Conservation (phyloP, 2,329 filamentous ascomycete genomes). For the Byssoonygena ceratinophila region DNA sequence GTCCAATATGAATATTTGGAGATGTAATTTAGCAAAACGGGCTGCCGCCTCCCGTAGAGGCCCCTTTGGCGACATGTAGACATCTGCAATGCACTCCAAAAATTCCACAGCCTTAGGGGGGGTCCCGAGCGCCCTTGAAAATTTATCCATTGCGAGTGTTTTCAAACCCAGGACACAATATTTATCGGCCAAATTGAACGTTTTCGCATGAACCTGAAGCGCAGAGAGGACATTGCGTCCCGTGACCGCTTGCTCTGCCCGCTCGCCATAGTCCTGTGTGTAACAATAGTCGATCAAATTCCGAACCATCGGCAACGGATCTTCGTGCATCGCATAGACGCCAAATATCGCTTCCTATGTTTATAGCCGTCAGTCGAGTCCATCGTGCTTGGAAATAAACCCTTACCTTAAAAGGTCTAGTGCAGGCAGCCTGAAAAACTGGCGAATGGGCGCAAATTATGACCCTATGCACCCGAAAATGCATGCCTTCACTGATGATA, state of each 20-base stretch:
- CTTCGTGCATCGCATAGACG: not conserved
- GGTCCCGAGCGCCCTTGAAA: not conserved
- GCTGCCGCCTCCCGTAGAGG: not conserved
- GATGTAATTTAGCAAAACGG: not conserved
- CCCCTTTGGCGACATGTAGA: not conserved
- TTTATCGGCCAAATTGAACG: not conserved
- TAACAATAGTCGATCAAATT: not conserved
- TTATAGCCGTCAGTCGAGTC: not conserved
- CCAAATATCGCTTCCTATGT: not conserved
- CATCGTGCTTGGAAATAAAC: not conserved
- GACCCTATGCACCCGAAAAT: not conserved
- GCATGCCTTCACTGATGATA: not conserved
- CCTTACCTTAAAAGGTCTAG: not conserved
- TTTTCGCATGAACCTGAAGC: not conserved
- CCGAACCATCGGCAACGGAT: not conserved
- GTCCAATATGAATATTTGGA: not conserved
- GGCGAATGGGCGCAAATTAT: not conserved
- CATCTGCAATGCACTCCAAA: not conserved
- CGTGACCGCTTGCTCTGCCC: not conserved
- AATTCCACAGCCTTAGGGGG: not conserved
- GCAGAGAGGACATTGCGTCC: not conserved
- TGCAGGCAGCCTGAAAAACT: not conserved
- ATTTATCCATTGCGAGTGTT: not conserved
- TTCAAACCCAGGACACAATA: not conserved
- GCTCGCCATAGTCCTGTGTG: not conserved